A percentile compares a stretch with the other conserved stretches of the same genome.
Conservation (phyloP, 1,139 yeast genomes). For the Arxiozyma heterogenica region DNA sequence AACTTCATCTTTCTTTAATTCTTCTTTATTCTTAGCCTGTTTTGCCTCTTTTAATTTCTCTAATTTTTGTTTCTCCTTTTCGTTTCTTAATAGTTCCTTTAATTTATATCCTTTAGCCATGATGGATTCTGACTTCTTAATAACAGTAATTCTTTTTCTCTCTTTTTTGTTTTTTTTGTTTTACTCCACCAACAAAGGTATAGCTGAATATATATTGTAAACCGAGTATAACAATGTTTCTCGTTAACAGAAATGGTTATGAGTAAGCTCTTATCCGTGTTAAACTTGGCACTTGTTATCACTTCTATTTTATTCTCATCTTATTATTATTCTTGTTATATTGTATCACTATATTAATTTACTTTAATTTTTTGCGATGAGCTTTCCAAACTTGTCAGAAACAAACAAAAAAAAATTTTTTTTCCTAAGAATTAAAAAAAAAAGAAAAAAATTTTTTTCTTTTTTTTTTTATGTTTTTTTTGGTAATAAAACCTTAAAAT, state of each 20-base stretch:
- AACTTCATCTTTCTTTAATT: conserved; percentile 26
- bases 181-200: neutral
- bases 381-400: neutral
- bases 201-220: too few relatives aligned
- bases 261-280: neutral
- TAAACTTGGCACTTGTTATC: neutral
- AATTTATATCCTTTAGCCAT: conserved; percentile 34
- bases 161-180: too few relatives aligned
- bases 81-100: conserved; percentile 29
- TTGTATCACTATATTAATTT: neutral
- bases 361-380: conserved; percentile 5
- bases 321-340: too few relatives aligned
- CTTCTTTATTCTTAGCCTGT: conserved; percentile 18
- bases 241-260: neutral
- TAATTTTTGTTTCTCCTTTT: conserved; percentile 19
- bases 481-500: neutral
- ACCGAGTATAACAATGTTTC: too few relatives aligned
- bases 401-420: neutral
- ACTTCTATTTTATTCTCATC: neutral
- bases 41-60: conserved; percentile 18
- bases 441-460: too few relatives aligned
- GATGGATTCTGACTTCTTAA: neutral
- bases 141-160: neutral
- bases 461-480: too few relatives aligned
- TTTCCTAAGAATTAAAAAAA: neutral